Percentiles rank a stretch among this genome's conserved stretches.
Evolutionary conservation across 2,329 filamentous ascomycete species (phyloP).

Genomic region (Phaeomoniella chlamydospora): DNA sequence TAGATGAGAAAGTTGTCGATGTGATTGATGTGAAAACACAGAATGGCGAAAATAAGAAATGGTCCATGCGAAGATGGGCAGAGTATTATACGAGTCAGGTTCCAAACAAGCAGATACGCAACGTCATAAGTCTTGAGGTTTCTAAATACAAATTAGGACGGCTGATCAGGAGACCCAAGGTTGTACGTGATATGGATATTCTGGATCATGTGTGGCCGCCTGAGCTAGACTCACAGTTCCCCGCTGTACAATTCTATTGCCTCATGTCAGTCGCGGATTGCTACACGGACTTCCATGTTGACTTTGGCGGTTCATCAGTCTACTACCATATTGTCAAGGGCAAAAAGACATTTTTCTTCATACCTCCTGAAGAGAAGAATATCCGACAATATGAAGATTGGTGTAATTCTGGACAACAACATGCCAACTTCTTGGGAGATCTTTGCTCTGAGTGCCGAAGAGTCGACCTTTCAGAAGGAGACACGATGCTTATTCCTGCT

Average conservation of each 20-base stretch:
- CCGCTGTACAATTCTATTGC: constrained; percentile 54
- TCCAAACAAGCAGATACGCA: constrained; percentile 46
- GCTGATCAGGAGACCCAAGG: constrained; percentile 47
- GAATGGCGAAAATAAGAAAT: constrained; percentile 48
- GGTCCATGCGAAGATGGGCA: constrained; percentile 52
- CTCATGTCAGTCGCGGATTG: constrained; percentile 58
- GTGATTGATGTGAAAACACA: constrained; percentile 59
- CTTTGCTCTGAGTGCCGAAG: constrained; percentile 50
- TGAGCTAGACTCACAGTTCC: constrained; percentile 39
- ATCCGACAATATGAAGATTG: constrained; percentile 58
- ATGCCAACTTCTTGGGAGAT: constrained; percentile 49
- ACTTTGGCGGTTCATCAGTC: constrained; percentile 57
- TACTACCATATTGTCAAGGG: constrained; percentile 57
- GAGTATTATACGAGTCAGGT: constrained; percentile 52
- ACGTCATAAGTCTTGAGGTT: constrained; percentile 56
- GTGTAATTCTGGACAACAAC: constrained; percentile 53
- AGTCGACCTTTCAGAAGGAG: constrained; percentile 50
- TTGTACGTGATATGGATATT: constrained; percentile 47
- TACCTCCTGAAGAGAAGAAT: constrained; percentile 52
- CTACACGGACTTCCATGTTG: constrained; percentile 59
- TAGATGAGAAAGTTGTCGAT: constrained; percentile 42
- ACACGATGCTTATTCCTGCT: constrained; percentile 57
- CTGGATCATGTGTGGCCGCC: constrained; percentile 37
- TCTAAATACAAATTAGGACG: constrained; percentile 48
- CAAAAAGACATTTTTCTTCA: constrained; percentile 58